Evolutionary conservation across 2,329 filamentous ascomycete species (phyloP), one percentile per base, ranked within the genome.

Genomic region (Colletotrichum musicola): DNA sequence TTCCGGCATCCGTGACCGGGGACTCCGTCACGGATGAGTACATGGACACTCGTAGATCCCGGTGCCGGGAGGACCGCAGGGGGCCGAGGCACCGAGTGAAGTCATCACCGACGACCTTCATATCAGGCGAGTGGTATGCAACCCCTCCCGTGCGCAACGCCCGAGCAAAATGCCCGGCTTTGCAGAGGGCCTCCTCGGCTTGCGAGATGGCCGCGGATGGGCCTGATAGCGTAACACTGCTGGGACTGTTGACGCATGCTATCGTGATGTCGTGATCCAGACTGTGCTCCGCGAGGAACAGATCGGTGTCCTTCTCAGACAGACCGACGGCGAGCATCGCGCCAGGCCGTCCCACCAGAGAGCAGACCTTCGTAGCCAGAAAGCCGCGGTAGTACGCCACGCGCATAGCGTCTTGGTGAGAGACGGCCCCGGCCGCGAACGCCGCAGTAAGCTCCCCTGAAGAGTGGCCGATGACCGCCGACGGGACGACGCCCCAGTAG

Each of bases 201-300:
- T 88, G 75, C 3, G 79, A 80, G 0, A 75, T 73, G 27, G 80
- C 78, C 0, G 74, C 2, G 30, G 30, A 35, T 4, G 30, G 30
- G 30, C 30, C 30, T 1, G 86, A 86, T 0, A 87, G 78, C 0
- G 86, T 88, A 6, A 85, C 74, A 18, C 82, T 87, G 0, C 77
- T 76, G 0, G 86, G 85, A 30, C 84, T 86, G 77, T 89, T 89
- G 71, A 84, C 80, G 72, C 85, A 86, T 16, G 30, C 30, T 35
- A 64, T 58, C 12, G 55, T 47, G 68, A 80, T 76, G 18, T 79
- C 75, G 2, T 61, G 49, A 14, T 58, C 35, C 1, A 72, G 35
- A 6, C 40, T 13, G 6, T 27, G 5, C n/a, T 63, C 38, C 20
- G 16, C 13, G 7, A 59, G 38, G 14, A 66, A 68, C 1, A 2